phyloP scores from a whole-genome alignment of 192 early-diverging fungal genomes.

The Coemansia sp. region DNA sequence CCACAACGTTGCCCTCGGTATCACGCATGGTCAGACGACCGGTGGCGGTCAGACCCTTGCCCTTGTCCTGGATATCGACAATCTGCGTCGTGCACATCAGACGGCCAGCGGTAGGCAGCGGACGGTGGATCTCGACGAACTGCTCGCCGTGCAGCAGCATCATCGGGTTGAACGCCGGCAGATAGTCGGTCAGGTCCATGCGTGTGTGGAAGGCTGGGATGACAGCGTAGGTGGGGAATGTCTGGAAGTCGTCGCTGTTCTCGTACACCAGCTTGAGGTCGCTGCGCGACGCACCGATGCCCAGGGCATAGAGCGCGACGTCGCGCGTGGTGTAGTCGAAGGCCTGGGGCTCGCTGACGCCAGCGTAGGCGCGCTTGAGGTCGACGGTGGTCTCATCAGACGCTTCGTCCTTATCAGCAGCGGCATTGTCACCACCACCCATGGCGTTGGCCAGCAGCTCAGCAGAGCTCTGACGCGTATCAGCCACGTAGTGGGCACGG shows the following conservation, averaged over 20 bases:
- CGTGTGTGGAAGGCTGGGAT: constrained; percentile 75
- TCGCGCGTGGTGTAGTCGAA: constrained; percentile 86
- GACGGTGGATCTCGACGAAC: constrained; percentile 83
- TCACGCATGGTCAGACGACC: constrained; percentile 82
- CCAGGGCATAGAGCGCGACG: constrained; percentile 90
- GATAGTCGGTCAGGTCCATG: constrained; percentile 55
- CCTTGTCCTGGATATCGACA: constrained; percentile 97
- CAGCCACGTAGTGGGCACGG: constrained; percentile 75
- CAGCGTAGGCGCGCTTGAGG: constrained; percentile 61
- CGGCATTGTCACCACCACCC: constrained; percentile 23
- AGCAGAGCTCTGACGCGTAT: constrained; percentile 39
- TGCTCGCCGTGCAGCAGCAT: constrained; percentile 99
- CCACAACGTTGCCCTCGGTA: constrained; percentile 68
- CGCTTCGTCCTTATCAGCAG: constrained; percentile 37
- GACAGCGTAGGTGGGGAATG: constrained; percentile 92
- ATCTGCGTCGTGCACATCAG: constrained; percentile 73
- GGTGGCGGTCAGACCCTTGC: constrained; percentile 83
- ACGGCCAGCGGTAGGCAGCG: constrained; percentile 80
- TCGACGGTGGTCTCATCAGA: constrained; percentile 57
- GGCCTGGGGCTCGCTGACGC: constrained; percentile 52
- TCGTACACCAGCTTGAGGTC: constrained; percentile 94
- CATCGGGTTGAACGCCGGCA: constrained; percentile 83
- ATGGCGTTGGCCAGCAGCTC: constrained; percentile 58
- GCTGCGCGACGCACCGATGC: constrained; percentile 83
- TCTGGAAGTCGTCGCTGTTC: constrained; percentile 75